These are phyloP conservation scores for Lasiosphaeris hirsuta DNA, from an alignment of 495 filamentous ascomycete species.

Conservation along the genomic window DNA sequence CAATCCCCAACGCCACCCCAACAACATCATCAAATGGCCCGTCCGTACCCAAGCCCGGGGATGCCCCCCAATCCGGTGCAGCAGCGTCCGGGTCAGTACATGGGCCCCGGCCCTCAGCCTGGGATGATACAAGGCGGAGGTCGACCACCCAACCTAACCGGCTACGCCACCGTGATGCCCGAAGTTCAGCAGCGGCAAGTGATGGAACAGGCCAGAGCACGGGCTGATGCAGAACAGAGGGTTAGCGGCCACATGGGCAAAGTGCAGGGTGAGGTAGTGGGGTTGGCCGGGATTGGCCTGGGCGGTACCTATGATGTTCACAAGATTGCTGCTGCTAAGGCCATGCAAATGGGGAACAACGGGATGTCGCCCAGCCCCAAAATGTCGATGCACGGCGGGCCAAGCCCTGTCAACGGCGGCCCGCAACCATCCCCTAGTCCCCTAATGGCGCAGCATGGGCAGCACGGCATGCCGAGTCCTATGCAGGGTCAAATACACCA, in stretches of 20 bases:
- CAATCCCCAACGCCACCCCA: constrained; percentile 31
- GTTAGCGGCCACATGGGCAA: constrained; percentile 35
- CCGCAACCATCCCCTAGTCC: background rate
- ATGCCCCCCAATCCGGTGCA: constrained; percentile 30
- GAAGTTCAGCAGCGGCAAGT: constrained; percentile 35
- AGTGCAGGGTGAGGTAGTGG: constrained; percentile 30
- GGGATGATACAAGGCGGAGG: constrained; percentile 18
- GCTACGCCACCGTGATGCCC: constrained; percentile 37
- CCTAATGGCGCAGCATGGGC: constrained; percentile 6
- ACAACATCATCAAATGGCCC: constrained; percentile 29
- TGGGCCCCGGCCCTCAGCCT: constrained; percentile 9
- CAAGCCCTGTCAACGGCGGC: constrained; percentile 20
- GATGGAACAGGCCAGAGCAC: constrained; percentile 46
- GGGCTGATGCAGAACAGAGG: constrained; percentile 39
- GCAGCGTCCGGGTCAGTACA: constrained; percentile 17
- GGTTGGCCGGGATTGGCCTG: constrained; percentile 37
- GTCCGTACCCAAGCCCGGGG: constrained; percentile 22
- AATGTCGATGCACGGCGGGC: constrained; percentile 16
- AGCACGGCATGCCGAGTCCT: constrained; percentile 13
- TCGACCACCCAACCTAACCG: constrained; percentile 25
- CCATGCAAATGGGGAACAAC: constrained; percentile 30
- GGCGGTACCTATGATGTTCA: constrained; percentile 34
- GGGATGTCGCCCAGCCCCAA: constrained; percentile 21
- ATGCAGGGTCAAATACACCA: background rate
- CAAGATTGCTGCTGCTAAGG: constrained; percentile 34